Evolutionary conservation across 805 yeast species (phyloP), one percentile per base, ranked within the genome.

Genomic region (Starmerella lactis-condensi): DNA sequence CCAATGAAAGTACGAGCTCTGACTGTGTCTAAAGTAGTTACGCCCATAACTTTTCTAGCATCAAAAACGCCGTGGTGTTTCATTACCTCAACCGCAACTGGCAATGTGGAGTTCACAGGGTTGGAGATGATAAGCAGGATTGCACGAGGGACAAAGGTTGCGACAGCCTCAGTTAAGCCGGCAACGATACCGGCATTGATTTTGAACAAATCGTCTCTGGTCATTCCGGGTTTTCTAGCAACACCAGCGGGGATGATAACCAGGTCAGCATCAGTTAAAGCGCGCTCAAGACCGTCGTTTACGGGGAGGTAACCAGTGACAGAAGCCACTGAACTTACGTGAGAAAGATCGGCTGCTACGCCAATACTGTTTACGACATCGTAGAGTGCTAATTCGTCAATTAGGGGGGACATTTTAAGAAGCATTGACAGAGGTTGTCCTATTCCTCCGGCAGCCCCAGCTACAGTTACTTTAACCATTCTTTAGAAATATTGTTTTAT

Each of bases 181-280:
- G 67, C 66, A 39, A 82, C 74, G 51, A 82, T 82, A 22, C 74
- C 69, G 6, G 91, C 89, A 50, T 78, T 78, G 57, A 75, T 75
- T 56, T 68, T 67, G 66, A 78, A 77, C 51, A 78, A 65, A 48
- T 78, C 93, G 53, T 77, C 93, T 58, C 93, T 72, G 37, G 91
- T 75, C 93, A 78, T 78, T 35, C 93, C 93, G 25, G 93, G 93
- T 61, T 79, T 79, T 62, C 93, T 73, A 48, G 93, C 92, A 24
- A 78, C 74, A 39, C 93, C 93, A 22, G 93, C 93, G 28, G 92
- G 92, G 46, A 83, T 78, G 36, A 83, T 68, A 32, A 83, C 83
- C 38, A 83, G 72, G 47, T 82, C 91, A 31, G 93, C 69, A 30
- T 73, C 82, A 31, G 65, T 60, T 46, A 83, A 61, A 13, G 94